These are phyloP conservation scores for Mollisiaceae sp. DNA, from an alignment of 2,329 filamentous ascomycete genomes.

Conservation along the genomic window DNA sequence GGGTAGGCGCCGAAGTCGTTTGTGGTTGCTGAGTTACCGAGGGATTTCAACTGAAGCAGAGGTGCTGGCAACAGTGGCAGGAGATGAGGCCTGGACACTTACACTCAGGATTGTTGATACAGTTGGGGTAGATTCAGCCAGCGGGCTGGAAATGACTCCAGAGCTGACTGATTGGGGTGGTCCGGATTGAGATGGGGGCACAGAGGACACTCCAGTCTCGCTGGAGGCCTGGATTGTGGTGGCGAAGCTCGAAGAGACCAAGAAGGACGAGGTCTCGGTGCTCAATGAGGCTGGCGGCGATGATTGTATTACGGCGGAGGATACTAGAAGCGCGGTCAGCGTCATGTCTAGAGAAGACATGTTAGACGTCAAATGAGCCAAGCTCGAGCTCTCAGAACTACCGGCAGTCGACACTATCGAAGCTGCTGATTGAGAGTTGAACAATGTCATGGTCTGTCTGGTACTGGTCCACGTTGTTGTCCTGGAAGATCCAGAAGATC, in stretches of 20 bases:
- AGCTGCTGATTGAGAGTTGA: neutral
- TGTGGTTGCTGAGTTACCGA: neutral
- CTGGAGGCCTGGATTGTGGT: neutral
- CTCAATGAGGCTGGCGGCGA: neutral
- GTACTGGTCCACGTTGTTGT: neutral
- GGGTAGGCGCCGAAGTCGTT: neutral
- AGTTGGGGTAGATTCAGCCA: slow-evolving; percentile 1
- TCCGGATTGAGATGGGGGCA: neutral
- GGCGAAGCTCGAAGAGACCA: slow-evolving; percentile 1
- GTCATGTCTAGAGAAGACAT: neutral
- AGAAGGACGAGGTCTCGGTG: neutral
- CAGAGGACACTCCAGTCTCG: neutral
- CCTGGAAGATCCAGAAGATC: slow-evolving; percentile 3
- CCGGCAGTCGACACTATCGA: slow-evolving; percentile 6
- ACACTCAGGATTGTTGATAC: slow-evolving; percentile 2
- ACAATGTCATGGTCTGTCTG: neutral
- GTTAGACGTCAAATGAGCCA: neutral
- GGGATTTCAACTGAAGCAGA: neutral
- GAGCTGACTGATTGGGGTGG: neutral
- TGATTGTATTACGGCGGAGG: neutral
- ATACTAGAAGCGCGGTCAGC: slow-evolving; percentile 2
- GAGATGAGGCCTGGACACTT: slow-evolving; percentile 5
- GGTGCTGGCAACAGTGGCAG: slow-evolving; percentile 9
- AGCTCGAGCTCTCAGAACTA: slow-evolving; percentile 7
- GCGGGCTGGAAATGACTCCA: neutral